Evolutionary conservation across 192 early-diverging fungal genomes (phyloP).

Genomic region (Entomortierella parvispora): DNA sequence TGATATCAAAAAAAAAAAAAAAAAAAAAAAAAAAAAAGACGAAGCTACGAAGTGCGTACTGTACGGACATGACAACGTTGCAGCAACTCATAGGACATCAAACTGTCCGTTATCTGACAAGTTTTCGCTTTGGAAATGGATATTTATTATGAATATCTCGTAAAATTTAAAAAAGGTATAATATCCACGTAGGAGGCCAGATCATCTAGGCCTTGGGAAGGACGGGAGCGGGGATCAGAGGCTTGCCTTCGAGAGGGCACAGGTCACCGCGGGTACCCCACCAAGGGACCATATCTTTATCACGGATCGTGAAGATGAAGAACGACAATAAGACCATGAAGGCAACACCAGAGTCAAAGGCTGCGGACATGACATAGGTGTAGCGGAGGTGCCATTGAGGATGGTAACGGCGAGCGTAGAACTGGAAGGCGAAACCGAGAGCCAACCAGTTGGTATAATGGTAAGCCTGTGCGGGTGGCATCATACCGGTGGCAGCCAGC

Average conservation of each 20-base stretch:
- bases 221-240: background rate
- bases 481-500: constrained; percentile 55
- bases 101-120: too few relatives aligned
- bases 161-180: too few relatives aligned
- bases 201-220: background rate
- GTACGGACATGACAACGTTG: too few relatives aligned
- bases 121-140: too few relatives aligned
- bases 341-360: constrained; percentile 68
- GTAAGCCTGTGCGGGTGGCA: constrained; percentile 58
- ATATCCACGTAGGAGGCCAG: too few relatives aligned
- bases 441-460: constrained; percentile 49
- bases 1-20: background rate
- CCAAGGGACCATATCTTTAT: background rate
- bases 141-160: too few relatives aligned
- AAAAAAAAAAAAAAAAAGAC: background rate
- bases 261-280: constrained; percentile 10
- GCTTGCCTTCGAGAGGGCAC: constrained; percentile 10
- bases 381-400: constrained; percentile 65
- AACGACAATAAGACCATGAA: constrained; percentile 20
- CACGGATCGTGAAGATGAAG: constrained; percentile 31
- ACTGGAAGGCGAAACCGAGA: constrained; percentile 61
- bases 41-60: too few relatives aligned
- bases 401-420: constrained; percentile 53
- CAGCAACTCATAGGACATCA: too few relatives aligned
- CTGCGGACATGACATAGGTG: too few relatives aligned